Base-by-base conservation (phyloP, 305 asterid genomes). In the Stenogyne calaminthoides region DNA sequence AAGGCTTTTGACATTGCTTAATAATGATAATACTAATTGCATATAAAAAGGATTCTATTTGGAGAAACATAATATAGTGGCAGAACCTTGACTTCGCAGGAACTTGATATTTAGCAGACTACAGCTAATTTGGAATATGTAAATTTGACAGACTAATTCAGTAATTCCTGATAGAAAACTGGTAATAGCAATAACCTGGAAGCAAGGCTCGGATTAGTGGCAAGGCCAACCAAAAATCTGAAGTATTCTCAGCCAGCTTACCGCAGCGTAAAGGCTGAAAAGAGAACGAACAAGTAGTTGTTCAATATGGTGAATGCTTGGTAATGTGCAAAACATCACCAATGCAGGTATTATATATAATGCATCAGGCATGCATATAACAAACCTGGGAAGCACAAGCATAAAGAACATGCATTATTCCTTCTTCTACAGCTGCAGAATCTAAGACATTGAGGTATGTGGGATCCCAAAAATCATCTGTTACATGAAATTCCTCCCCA, bases 371-470 rank as follows among this genome's bases (percentile, higher is more conserved):
- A 49, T 64, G 57, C 66, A 71, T 76, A 76, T 62, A 75, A 83
- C 91, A 67, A 74, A 95, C 99, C 99, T 89, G 97, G 77, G 98
- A 89, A 58, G 97, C 89, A 86, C 89, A 92, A 77, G 96, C 99
- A 81, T 88, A 95, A 66, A 95, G 91, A 77, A 95, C 85, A 85
- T 95, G 99, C 82, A 95, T 73, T 67, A 95, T 78, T 74, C 98
- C 99, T 85, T 95, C 99, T 88, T 95, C 99, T 44, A 88, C 89
- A 20, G 86, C 80, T 54, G 85, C 88, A 83, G 87, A 74, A 83
- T 95, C 99, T 79, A 95, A 84, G 71, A 92, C 71, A 74, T 84
- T 85, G 57, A 91, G 79, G 82, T 84, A 86, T 37, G 81, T 64
- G 20, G 83, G 76, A 84, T 95, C 95, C 86, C 88, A 84, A 73